Evolutionary conservation across 345 rosid genomes (phyloP).

Genomic region (Murraya paniculata): DNA sequence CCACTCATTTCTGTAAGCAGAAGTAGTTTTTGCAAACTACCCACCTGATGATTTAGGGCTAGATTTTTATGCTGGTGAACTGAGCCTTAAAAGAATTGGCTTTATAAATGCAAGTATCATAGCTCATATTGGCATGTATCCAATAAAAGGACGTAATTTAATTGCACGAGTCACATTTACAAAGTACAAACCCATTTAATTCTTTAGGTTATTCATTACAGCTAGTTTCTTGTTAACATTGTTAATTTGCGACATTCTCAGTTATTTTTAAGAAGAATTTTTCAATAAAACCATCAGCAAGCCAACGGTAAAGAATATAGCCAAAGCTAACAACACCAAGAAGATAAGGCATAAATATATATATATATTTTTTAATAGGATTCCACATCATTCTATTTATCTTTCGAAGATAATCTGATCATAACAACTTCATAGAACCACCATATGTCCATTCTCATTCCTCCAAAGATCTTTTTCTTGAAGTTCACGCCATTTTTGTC

Average conservation of each 20-base stretch:
- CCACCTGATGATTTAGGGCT: too few species aligned
- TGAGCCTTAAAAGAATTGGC: not conserved
- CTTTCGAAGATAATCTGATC: not conserved
- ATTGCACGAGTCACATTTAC: not conserved
- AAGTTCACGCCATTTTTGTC: slow-evolving; percentile 9
- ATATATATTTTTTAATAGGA: too few species aligned
- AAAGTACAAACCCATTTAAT: not conserved
- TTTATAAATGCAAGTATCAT: not conserved
- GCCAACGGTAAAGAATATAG: not conserved
- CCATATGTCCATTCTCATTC: not conserved
- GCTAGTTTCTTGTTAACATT: slow-evolving; percentile 6
- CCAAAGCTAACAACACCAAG: not conserved
- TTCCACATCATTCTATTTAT: slow-evolving; percentile 4
- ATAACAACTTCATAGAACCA: slow-evolving; percentile 1
- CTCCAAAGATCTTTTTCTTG: slow-evolving; percentile 12
- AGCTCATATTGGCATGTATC: not conserved
- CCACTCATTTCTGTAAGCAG: too few species aligned
- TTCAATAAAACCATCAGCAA: too few species aligned
- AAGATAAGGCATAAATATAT: not conserved
- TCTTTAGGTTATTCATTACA: not conserved
- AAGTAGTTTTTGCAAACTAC: too few species aligned
- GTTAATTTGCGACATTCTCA: too few species aligned
- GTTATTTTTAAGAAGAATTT: too few species aligned
- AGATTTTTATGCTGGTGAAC: not conserved
- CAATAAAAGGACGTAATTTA: too few species aligned